Evolutionary conservation across 75 land plant genomes (phyloP).

Genomic region (Chamaecyparis obtusa): DNA sequence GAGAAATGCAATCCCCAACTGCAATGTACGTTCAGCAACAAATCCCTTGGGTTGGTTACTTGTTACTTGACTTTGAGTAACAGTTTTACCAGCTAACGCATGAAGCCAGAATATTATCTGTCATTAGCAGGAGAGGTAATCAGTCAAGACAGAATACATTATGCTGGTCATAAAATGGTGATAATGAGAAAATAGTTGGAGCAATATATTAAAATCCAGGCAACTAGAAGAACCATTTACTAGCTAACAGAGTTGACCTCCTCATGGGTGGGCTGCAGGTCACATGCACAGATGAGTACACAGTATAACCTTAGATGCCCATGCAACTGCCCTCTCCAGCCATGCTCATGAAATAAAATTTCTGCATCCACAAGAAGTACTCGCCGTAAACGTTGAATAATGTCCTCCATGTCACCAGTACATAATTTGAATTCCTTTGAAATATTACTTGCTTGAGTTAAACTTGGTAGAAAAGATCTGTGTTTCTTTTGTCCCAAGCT

Average conservation of each 20-base stretch:
- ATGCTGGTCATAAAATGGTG: not conserved
- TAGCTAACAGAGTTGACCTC: constrained; percentile 26
- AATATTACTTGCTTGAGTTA: not conserved
- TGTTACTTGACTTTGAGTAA: not conserved
- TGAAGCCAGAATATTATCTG: constrained; percentile 15
- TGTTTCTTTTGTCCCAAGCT: constrained; percentile 15
- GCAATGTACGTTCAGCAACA: constrained; percentile 26
- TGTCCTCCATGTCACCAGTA: constrained; percentile 19
- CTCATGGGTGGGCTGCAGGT: constrained; percentile 34
- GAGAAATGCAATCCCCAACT: constrained; percentile 42
- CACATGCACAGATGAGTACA: constrained; percentile 34
- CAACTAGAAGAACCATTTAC: not conserved
- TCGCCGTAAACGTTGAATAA: constrained; percentile 17
- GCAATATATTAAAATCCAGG: not conserved
- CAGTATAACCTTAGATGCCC: constrained; percentile 47
- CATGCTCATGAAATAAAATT: constrained; percentile 21
- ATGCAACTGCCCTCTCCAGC: constrained; percentile 42
- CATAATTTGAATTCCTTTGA: not conserved
- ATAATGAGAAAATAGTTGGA: not conserved
- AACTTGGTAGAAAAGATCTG: constrained; percentile 3
- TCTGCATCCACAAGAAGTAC: constrained; percentile 36
- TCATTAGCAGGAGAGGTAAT: not conserved
- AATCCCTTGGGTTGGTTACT: not conserved
- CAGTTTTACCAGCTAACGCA: constrained; percentile 10
- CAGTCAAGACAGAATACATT: not conserved